Base-by-base conservation (phyloP, 495 filamentous ascomycete species). In the Xylaria curta region DNA sequence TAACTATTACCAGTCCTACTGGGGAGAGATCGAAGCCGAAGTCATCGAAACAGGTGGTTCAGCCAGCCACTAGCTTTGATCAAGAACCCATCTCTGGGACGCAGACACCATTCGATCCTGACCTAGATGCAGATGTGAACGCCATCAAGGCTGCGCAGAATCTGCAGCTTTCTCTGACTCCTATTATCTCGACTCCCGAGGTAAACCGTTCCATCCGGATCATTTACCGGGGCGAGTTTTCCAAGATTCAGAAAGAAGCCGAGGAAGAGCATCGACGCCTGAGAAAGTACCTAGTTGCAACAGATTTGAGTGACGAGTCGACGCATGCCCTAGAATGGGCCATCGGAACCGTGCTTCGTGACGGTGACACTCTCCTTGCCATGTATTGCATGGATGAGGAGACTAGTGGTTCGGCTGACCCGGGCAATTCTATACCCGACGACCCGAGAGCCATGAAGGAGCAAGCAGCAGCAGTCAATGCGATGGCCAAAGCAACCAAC, bases 311-410 rank as follows among this genome's bases (percentile, higher is more conserved):
- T 74, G 92, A 94, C 53, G 96, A 99, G 82, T 95, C 95, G 4
- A 92, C 93, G 12, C 94, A 97, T 79, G 96, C 96, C 12, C 83
- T 98, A 36, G 96, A 98, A 78, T 99, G 95, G 95, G 97, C 94
- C 0, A 95, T 99, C 64, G 96, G 96, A 51, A 97, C 94, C 4
- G 92, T 98, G n/a, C 87, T 99, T 9, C 88, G 96, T 56, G 94
- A 97, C 77, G 96, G 96, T 19, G 96, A 99, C 80, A 98, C 95
- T 1, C 86, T 99, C 47, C 88, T 97, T 66, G 93, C 94, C 26
- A 92, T 99, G 64, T 97, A 94, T 81, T 95, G 93, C 70, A 89
- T 95, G 58, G 92, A 97, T 75, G 95, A 97, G 78, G 95, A 97
- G 72, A 85, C 86, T 31, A 91, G 90, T 42, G 87, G 90, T 7